Evolutionary conservation across 2,329 filamentous ascomycete genomes (phyloP).

Genomic region (Ramichloridium luteum): DNA sequence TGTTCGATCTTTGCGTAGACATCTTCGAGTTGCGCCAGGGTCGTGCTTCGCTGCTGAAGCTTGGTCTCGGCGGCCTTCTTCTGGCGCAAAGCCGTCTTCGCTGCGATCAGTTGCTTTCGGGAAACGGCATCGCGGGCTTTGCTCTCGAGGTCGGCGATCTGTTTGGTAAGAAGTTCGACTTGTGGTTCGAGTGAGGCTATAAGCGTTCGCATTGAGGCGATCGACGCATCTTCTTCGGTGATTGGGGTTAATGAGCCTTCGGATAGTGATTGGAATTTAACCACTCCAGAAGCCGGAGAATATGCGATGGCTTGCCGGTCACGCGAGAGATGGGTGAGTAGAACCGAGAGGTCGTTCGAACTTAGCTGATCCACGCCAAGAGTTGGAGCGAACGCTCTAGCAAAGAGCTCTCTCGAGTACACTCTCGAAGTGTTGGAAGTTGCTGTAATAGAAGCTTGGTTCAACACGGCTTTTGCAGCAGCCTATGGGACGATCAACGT

Average conservation of each 20-base stretch:
- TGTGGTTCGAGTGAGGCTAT: slow-evolving; percentile 55
- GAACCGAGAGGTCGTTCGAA: slow-evolving; percentile 36
- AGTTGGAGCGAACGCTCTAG: slow-evolving; percentile 14
- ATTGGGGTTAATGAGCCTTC: slow-evolving; percentile 38
- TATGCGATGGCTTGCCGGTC: slow-evolving; percentile 40
- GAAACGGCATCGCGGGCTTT: slow-evolving; percentile 58
- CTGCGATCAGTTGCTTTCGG: slow-evolving; percentile 60
- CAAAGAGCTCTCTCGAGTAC: slow-evolving; percentile 22
- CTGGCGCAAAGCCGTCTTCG: slow-evolving; percentile 64
- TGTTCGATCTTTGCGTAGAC: slow-evolving; percentile 74
- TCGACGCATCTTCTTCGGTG: slow-evolving; percentile 65
- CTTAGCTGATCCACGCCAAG: slow-evolving; percentile 22
- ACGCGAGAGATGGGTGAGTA: slow-evolving; percentile 31
- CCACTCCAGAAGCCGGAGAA: slow-evolving; percentile 35
- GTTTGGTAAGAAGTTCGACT: slow-evolving; percentile 50
- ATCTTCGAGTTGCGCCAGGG: slow-evolving; percentile 69
- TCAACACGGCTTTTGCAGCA: slow-evolving; percentile 31
- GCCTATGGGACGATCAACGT: slow-evolving; percentile 12
- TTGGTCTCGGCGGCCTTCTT: slow-evolving; percentile 72
- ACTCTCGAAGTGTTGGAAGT: slow-evolving; percentile 24
- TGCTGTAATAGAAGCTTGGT: slow-evolving; percentile 21
- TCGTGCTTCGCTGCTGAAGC: slow-evolving; percentile 57
- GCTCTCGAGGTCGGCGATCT: slow-evolving; percentile 37
- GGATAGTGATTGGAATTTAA: slow-evolving; percentile 58
- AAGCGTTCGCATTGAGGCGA: slow-evolving; percentile 67